These are phyloP conservation scores for Cyclostephanos invisitatus DNA, from an alignment of 108 stramenopile genomes.

Conservation along the genomic window DNA sequence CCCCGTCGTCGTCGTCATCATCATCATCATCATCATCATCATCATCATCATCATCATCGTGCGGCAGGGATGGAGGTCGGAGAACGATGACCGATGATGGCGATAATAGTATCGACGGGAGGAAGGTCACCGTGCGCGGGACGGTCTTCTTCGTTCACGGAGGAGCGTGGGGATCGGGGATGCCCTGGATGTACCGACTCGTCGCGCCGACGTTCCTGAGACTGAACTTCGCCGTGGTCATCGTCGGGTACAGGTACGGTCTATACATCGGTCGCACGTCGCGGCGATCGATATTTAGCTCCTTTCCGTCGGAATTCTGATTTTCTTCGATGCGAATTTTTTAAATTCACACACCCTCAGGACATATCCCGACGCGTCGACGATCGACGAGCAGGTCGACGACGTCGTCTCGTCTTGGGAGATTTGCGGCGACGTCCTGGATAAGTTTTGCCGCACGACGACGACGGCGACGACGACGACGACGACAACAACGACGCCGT, in stretches of 20 bases:
- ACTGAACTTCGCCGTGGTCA: conserved; percentile 26
- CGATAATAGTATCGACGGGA: neutral
- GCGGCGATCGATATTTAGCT: too few species aligned
- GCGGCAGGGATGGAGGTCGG: neutral
- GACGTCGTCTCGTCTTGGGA: conserved; percentile 48
- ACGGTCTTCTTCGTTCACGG: conserved; percentile 67
- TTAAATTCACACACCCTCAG: conserved; percentile 9
- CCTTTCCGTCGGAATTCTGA: too few species aligned
- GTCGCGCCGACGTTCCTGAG: conserved; percentile 65
- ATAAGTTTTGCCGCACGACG: conserved; percentile 9
- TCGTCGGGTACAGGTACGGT: conserved; percentile 59
- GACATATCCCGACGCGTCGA: conserved; percentile 65
- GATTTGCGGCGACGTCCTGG: conserved; percentile 9
- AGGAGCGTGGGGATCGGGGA: conserved; percentile 83
- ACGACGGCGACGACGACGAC: conserved; percentile 33
- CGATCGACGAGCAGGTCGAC: conserved; percentile 56
- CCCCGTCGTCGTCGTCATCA: neutral
- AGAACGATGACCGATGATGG: neutral
- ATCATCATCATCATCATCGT: neutral
- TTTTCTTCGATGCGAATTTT: too few species aligned
- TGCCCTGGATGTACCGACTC: conserved; percentile 80
- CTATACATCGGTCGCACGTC: too few species aligned
- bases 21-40: neutral
- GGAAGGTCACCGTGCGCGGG: conserved; percentile 19
- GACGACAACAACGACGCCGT: conserved; percentile 7